Evolutionary conservation across 805 yeast species (phyloP).

Genomic region (Cyberlindnera galapagoensis): DNA sequence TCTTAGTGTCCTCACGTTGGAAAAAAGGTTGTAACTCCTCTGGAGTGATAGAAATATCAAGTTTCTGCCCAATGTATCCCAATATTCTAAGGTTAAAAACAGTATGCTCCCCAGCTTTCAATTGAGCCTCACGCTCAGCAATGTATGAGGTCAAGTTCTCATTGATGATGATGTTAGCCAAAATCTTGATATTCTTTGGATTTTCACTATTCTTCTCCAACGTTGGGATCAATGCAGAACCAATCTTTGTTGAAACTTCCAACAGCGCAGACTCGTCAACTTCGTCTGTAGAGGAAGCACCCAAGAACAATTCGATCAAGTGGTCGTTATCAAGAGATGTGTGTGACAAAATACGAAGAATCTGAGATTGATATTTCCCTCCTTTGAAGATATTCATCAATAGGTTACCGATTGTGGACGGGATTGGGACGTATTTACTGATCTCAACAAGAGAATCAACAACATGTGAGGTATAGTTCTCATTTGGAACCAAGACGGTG

Average conservation of each 20-base stretch:
- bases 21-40: slow-evolving; percentile 31
- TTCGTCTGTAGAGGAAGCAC: slow-evolving; percentile 19
- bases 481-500: slow-evolving; percentile 9
- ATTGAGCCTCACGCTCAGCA: slow-evolving; percentile 15
- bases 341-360: slow-evolving; percentile 19
- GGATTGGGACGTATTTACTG: slow-evolving; percentile 15
- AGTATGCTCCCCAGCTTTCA: slow-evolving; percentile 13
- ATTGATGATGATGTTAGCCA: slow-evolving; percentile 20
- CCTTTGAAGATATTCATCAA: slow-evolving; percentile 14
- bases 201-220: slow-evolving; percentile 16
- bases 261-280: slow-evolving; percentile 23
- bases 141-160: slow-evolving; percentile 21
- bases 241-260: slow-evolving; percentile 21
- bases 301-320: slow-evolving; percentile 15
- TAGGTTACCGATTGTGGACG: slow-evolving; percentile 16
- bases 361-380: slow-evolving; percentile 16
- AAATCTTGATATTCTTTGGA: slow-evolving; percentile 19
- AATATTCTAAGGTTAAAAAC: slow-evolving; percentile 37
- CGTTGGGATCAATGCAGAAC: slow-evolving; percentile 21
- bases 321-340: slow-evolving; percentile 13
- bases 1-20: slow-evolving; percentile 31
- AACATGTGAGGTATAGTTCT: slow-evolving; percentile 10
- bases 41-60: slow-evolving; percentile 28
- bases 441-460: slow-evolving; percentile 20
- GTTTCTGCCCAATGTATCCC: slow-evolving; percentile 41